A percentile compares a stretch with the other conserved stretches of the same genome.
These are phyloP conservation scores for Xylariomycetidae sp. DNA, from an alignment of 2,329 filamentous ascomycete species.

Conservation along the genomic window DNA sequence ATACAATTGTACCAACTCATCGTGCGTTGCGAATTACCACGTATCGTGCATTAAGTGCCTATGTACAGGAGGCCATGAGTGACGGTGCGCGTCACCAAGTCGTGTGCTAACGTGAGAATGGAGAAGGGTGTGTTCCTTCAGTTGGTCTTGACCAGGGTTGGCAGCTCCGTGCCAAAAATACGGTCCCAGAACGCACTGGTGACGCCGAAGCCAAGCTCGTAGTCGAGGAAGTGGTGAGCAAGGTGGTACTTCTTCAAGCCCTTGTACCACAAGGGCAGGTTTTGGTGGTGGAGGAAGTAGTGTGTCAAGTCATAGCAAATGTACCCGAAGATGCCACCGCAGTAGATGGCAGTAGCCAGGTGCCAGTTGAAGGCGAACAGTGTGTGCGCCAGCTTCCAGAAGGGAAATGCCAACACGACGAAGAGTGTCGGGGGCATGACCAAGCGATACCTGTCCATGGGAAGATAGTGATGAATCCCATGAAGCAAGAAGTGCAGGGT, in stretches of 20 bases:
- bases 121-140: too few relatives aligned
- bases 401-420: slow-evolving; percentile 73
- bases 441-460: slow-evolving; percentile 96
- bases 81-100: too few relatives aligned
- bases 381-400: slow-evolving; percentile 83
- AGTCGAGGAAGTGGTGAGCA: slow-evolving; percentile 95
- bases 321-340: slow-evolving; percentile 91
- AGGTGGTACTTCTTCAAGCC: slow-evolving; percentile 96
- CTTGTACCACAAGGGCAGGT: slow-evolving; percentile 84
- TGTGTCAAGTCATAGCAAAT: slow-evolving; percentile 96
- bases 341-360: slow-evolving; percentile 71
- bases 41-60: too few relatives aligned
- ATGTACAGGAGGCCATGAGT: too few relatives aligned
- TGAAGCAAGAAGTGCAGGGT: slow-evolving; percentile 91
- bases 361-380: slow-evolving; percentile 84
- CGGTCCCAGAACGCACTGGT: slow-evolving; percentile 94
- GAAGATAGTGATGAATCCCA: slow-evolving; percentile 95
- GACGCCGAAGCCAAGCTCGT: slow-evolving; percentile 94
- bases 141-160: slow-evolving; percentile 29
- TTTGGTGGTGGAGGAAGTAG: slow-evolving; percentile 96
- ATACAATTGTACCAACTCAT: too few relatives aligned
- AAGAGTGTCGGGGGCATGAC: slow-evolving; percentile 96
- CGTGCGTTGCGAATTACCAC: too few relatives aligned
- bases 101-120: too few relatives aligned
- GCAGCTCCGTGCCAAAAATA: slow-evolving; percentile 83